phyloP scores from a whole-genome alignment of 2,329 filamentous ascomycete genomes.

The Coniochaeta sp. region DNA sequence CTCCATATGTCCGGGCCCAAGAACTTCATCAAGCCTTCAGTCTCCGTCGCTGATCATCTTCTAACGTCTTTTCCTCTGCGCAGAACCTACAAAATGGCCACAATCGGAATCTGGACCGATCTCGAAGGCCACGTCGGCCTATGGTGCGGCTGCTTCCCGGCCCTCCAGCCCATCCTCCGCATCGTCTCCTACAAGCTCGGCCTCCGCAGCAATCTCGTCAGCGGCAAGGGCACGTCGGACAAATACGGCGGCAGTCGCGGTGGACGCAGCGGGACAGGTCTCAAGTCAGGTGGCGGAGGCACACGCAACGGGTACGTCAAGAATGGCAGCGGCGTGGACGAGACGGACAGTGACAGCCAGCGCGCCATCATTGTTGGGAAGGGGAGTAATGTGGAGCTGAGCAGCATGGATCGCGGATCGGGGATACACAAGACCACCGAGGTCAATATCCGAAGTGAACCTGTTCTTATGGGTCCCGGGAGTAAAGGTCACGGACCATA shows the following conservation, averaged over 20 bases:
- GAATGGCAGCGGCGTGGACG: background rate
- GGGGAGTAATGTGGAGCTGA: background rate
- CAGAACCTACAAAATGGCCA: constrained; percentile 29
- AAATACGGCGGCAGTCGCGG: background rate
- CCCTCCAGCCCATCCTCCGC: constrained; percentile 30
- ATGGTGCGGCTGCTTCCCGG: constrained; percentile 33
- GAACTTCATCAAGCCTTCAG: background rate
- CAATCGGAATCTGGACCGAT: constrained; percentile 29
- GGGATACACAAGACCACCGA: background rate
- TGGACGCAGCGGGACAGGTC: background rate
- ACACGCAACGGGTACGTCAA: background rate
- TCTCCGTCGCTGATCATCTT: background rate
- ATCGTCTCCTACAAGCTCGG: constrained; percentile 19
- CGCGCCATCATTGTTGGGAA: background rate
- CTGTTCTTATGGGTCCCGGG: background rate
- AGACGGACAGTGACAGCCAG: background rate
- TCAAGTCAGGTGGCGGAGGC: background rate
- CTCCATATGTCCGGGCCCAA: too few relatives aligned
- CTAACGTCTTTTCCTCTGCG: background rate
- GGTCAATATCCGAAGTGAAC: background rate
- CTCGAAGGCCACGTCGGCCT: constrained; percentile 33
- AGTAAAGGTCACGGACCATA: background rate
- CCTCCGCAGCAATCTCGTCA: constrained; percentile 8
- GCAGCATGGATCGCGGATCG: background rate
- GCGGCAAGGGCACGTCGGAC: background rate